Conservation (phyloP, 257 asterid genomes). For the Nicotiana noctiflora region DNA sequence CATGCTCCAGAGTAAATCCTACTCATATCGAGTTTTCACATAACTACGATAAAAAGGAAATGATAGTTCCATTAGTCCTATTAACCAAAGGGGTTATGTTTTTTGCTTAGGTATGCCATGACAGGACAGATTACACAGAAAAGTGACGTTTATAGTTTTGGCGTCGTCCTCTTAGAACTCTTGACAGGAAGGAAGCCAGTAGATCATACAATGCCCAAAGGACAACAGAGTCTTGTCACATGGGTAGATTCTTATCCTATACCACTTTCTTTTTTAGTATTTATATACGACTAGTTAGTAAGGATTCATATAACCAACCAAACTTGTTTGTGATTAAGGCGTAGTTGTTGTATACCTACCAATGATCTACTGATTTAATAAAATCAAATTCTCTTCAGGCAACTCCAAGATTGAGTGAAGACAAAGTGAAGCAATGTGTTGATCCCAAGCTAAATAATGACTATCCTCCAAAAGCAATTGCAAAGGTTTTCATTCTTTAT, state of each 20-base stretch:
- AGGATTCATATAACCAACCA: not conserved
- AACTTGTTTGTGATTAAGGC: not conserved
- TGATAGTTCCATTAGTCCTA: too few species aligned
- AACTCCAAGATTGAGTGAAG: constrained; percentile 89
- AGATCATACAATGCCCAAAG: constrained; percentile 95
- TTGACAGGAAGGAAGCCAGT: constrained; percentile 86
- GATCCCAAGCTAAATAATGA: constrained; percentile 74
- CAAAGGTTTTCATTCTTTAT: constrained; percentile 30
- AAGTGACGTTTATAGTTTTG: constrained; percentile 84
- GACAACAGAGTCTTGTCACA: constrained; percentile 85
- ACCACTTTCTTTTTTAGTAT: not conserved
- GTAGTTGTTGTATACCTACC: not conserved
- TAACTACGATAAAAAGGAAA: not conserved
- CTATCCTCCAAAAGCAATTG: constrained; percentile 76
- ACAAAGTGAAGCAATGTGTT: constrained; percentile 87
- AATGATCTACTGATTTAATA: not conserved
- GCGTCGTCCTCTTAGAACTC: constrained; percentile 73
- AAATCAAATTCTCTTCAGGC: constrained; percentile 38
- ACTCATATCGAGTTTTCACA: not conserved
- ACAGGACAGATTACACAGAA: constrained; percentile 87
- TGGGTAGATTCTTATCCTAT: constrained; percentile 37
- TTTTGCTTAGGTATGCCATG: constrained; percentile 62
- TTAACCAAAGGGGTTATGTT: not conserved
- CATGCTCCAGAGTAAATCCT: constrained; percentile 82
- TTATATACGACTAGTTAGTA: too few species aligned